A percentile compares a stretch with the other conserved stretches of the same genome.
Evolutionary conservation across 805 yeast species (phyloP).

Genomic region (Grigorovia yakushimaensis): DNA sequence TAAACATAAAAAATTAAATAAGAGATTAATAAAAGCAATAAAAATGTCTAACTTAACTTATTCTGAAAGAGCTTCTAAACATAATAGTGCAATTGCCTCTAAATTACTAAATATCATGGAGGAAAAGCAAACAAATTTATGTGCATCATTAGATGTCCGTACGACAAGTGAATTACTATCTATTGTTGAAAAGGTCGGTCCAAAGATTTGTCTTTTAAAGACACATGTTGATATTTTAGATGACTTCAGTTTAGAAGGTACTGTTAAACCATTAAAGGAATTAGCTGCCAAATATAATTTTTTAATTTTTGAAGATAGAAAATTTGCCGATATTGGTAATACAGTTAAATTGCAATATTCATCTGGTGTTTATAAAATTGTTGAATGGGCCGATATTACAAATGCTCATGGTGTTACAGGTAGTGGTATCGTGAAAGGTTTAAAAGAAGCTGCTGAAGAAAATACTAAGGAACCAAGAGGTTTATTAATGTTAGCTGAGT

Average conservation of each 20-base stretch:
- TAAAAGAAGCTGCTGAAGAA: constrained; percentile 64
- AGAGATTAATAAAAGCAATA: no score
- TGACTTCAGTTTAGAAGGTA: constrained; percentile 75
- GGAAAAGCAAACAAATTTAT: constrained; percentile 71
- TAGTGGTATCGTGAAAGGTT: constrained; percentile 80
- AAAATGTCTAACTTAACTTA: constrained; percentile 36
- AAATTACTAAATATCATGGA: constrained; percentile 68
- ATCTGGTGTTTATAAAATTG: constrained; percentile 82
- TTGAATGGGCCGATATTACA: constrained; percentile 93
- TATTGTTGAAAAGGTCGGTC: constrained; percentile 75
- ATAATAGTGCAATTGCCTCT: constrained; percentile 70
- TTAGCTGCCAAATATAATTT: constrained; percentile 77
- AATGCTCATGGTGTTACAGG: constrained; percentile 98
- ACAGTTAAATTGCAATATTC: constrained; percentile 91
- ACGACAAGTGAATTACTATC: constrained; percentile 65
- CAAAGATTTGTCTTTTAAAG: constrained; percentile 82
- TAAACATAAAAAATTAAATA: no score
- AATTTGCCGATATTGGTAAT: constrained; percentile 97
- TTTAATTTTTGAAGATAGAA: constrained; percentile 91
- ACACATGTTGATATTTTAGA: constrained; percentile 91
- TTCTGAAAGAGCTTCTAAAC: constrained; percentile 57
- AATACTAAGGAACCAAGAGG: constrained; percentile 77
- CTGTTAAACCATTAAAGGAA: constrained; percentile 62
- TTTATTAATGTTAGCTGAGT: constrained; percentile 86
- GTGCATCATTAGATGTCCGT: constrained; percentile 89